Evolutionary conservation across 768 basidiomycete species (phyloP).

Genomic region (Suillus luteus): DNA sequence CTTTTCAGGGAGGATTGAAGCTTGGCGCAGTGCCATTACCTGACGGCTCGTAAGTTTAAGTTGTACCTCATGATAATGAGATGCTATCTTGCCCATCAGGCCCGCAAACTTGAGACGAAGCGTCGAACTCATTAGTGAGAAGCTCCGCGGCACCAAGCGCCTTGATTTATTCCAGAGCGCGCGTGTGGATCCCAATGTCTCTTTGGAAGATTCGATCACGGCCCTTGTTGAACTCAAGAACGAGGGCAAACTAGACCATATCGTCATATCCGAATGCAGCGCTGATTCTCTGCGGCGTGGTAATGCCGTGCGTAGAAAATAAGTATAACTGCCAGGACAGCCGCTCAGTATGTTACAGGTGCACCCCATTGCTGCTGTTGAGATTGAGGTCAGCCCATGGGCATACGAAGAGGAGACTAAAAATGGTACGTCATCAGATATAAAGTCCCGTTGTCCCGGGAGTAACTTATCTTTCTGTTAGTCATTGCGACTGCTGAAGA

Average conservation of each 20-base stretch:
- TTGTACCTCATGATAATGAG: neutral
- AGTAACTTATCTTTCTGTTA: constrained; percentile 13
- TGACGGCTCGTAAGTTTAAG: constrained; percentile 20
- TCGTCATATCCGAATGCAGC: constrained; percentile 58
- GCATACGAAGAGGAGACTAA: constrained; percentile 54
- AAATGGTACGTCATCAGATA: constrained; percentile 31
- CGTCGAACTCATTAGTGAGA: constrained; percentile 44
- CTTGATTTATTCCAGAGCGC: constrained; percentile 63
- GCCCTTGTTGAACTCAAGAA: constrained; percentile 44
- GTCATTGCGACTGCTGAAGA: constrained; percentile 57
- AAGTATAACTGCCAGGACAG: neutral
- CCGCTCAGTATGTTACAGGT: constrained; percentile 37
- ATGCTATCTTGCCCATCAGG: constrained; percentile 21
- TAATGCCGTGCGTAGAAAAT: constrained; percentile 26
- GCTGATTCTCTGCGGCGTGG: constrained; percentile 49
- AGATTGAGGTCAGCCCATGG: constrained; percentile 70
- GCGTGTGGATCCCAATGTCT: constrained; percentile 43
- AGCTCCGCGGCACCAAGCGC: constrained; percentile 52
- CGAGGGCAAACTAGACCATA: constrained; percentile 45
- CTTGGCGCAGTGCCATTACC: neutral
- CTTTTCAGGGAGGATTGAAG: constrained; percentile 24
- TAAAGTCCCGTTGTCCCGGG: neutral
- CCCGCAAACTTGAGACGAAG: constrained; percentile 49
- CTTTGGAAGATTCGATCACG: constrained; percentile 48
- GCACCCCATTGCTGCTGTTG: constrained; percentile 56